Percentiles rank a stretch among this genome's conserved stretches.
These are phyloP conservation scores for Stagonosporopsis rhizophila DNA, from an alignment of 2,329 filamentous ascomycete species.

Conservation along the genomic window DNA sequence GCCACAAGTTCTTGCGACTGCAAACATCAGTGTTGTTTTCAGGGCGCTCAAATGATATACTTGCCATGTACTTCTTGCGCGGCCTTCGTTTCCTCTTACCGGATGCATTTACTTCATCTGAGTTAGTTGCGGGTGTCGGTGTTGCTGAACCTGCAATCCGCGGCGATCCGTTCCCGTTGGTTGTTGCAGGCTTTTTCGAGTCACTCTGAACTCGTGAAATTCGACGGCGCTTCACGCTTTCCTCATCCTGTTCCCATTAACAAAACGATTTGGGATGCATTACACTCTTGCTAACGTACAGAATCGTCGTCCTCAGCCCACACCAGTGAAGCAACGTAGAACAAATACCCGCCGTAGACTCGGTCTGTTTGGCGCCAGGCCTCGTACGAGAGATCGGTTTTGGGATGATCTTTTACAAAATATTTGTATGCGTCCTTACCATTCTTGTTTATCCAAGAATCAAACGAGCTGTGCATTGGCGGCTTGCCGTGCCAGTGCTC, in stretches of 20 bases:
- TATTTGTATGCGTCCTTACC: slow-evolving; percentile 26
- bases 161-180: slow-evolving; percentile 34
- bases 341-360: slow-evolving; percentile 39
- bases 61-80: slow-evolving; percentile 40
- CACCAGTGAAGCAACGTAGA: slow-evolving; percentile 38
- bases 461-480: slow-evolving; percentile 7
- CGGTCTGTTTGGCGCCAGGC: slow-evolving; percentile 40
- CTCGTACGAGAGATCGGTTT: slow-evolving; percentile 38
- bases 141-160: slow-evolving; percentile 25
- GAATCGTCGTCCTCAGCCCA: slow-evolving; percentile 39
- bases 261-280: slow-evolving; percentile 2
- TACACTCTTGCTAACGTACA: slow-evolving; percentile 27
- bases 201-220: slow-evolving; percentile 29
- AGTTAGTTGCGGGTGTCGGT: slow-evolving; percentile 23
- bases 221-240: slow-evolving; percentile 26
- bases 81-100: slow-evolving; percentile 40
- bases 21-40: slow-evolving; percentile 18
- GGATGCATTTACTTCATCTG: slow-evolving; percentile 31
- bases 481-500: not conserved
- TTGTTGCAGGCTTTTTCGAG: slow-evolving; percentile 35
- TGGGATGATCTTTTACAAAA: slow-evolving; percentile 34
- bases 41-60: not conserved
- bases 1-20: slow-evolving; percentile 43
- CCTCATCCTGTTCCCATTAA: slow-evolving; percentile 40
- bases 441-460: slow-evolving; percentile 8